A percentile compares a stretch with the other conserved stretches of the same genome.
Conservation (phyloP, 2,329 filamentous ascomycete species). For the Colletotrichum trifolii region DNA sequence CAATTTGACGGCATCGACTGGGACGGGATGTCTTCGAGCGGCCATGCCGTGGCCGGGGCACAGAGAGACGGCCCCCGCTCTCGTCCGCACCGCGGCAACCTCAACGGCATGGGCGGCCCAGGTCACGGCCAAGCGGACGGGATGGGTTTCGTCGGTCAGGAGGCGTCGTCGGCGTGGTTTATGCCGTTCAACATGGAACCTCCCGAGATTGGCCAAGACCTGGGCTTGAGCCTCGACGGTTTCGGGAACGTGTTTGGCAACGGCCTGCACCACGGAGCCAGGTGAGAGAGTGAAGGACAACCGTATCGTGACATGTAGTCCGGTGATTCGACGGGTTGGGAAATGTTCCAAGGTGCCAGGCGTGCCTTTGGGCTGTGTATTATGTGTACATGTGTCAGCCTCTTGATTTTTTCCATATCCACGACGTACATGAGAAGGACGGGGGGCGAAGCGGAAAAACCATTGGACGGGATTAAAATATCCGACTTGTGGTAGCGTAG, state of each 20-base stretch:
- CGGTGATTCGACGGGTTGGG: background rate
- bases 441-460: conserved; percentile 6
- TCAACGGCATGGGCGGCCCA: conserved; percentile 46
- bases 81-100: conserved; percentile 39
- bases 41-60: conserved; percentile 41
- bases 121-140: conserved; percentile 39
- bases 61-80: conserved; percentile 36
- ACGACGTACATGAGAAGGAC: conserved; percentile 14
- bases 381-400: conserved; percentile 10
- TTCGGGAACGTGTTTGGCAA: conserved; percentile 62
- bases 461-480: conserved; percentile 9
- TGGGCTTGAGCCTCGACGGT: conserved; percentile 57
- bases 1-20: conserved; percentile 56
- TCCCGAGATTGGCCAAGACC: conserved; percentile 66
- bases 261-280: conserved; percentile 41
- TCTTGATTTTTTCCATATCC: conserved; percentile 3
- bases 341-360: conserved; percentile 1
- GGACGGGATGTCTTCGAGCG: conserved; percentile 53
- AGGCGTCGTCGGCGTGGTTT: conserved; percentile 82
- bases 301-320: background rate
- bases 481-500: conserved; percentile 7
- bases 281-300: conserved; percentile 6
- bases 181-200: conserved; percentile 93
- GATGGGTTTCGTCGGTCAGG: conserved; percentile 46
- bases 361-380: conserved; percentile 10